Percentiles rank a stretch among this genome's conserved stretches.
These are phyloP conservation scores for Nicotiana knightiana DNA, from an alignment of 257 asterid species.

Conservation along the genomic window DNA sequence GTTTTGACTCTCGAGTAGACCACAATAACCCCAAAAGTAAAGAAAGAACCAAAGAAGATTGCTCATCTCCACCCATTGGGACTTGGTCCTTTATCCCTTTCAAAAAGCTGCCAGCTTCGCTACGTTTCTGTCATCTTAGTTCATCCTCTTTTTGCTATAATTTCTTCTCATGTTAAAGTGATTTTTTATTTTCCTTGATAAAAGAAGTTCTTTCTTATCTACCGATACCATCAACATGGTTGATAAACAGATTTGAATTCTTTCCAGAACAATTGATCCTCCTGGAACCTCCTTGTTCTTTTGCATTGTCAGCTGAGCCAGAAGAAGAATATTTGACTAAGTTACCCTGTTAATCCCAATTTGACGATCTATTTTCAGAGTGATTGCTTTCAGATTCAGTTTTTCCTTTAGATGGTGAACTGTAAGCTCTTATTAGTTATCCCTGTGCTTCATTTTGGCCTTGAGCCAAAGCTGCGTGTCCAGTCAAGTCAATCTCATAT, in stretches of 20 bases:
- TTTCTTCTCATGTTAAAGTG: neutral
- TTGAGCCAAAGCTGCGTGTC: neutral
- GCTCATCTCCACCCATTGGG: neutral
- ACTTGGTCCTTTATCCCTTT: neutral
- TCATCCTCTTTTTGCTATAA: neutral
- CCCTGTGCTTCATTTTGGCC: neutral
- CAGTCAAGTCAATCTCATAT: neutral
- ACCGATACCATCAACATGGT: neutral
- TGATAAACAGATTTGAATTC: neutral
- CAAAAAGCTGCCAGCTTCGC: neutral
- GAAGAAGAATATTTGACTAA: neutral
- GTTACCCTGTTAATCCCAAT: neutral
- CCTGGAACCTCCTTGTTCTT: slow-evolving; percentile 8
- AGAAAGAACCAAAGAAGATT: neutral
- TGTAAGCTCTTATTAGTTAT: neutral
- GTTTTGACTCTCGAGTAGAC: neutral
- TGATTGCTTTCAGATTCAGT: neutral
- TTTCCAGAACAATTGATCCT: neutral
- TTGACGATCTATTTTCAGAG: neutral
- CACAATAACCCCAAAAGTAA: neutral
- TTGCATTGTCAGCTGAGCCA: neutral
- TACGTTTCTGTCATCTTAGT: neutral
- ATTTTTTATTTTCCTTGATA: neutral
- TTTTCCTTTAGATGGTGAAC: neutral
- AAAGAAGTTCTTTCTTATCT: neutral